These are phyloP conservation scores for Aspergillus nanangensis DNA, from an alignment of 495 filamentous ascomycete species.

Conservation along the genomic window DNA sequence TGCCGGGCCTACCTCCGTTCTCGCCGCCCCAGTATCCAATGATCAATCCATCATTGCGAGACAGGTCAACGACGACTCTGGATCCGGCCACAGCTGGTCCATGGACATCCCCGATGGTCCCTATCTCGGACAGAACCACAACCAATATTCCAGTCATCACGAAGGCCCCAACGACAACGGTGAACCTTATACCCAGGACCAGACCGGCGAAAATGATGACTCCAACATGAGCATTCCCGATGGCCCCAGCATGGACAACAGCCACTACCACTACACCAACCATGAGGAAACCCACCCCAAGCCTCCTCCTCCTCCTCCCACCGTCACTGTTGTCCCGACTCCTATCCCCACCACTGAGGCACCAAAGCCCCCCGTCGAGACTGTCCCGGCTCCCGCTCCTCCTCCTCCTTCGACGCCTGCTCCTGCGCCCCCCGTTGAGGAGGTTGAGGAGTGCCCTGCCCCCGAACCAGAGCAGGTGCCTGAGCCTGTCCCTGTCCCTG, in stretches of 20 bases:
- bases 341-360: slow-evolving; percentile 11
- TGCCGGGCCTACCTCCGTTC: slow-evolving; percentile 26
- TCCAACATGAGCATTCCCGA: slow-evolving; percentile 16
- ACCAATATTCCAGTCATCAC: slow-evolving; percentile 13
- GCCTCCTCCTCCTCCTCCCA: background rate
- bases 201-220: background rate
- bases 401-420: slow-evolving; percentile 8
- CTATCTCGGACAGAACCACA: slow-evolving; percentile 13
- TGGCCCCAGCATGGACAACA: slow-evolving; percentile 16
- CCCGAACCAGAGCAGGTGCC: background rate
- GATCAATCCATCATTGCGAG: slow-evolving; percentile 5
- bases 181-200: background rate
- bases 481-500: background rate
- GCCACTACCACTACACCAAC: slow-evolving; percentile 15
- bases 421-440: slow-evolving; percentile 14
- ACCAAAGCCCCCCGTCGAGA: slow-evolving; percentile 5
- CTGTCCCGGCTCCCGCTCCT: slow-evolving; percentile 6
- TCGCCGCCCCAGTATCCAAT: slow-evolving; percentile 23
- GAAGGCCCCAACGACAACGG: slow-evolving; percentile 8
- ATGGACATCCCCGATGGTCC: slow-evolving; percentile 27
- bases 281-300: slow-evolving; percentile 10
- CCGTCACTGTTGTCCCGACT: background rate
- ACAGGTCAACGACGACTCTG: slow-evolving; percentile 20
- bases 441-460: slow-evolving; percentile 2
- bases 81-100: slow-evolving; percentile 23